Conservation (phyloP, 2,329 filamentous ascomycete species). For the Phialophora tarda region DNA sequence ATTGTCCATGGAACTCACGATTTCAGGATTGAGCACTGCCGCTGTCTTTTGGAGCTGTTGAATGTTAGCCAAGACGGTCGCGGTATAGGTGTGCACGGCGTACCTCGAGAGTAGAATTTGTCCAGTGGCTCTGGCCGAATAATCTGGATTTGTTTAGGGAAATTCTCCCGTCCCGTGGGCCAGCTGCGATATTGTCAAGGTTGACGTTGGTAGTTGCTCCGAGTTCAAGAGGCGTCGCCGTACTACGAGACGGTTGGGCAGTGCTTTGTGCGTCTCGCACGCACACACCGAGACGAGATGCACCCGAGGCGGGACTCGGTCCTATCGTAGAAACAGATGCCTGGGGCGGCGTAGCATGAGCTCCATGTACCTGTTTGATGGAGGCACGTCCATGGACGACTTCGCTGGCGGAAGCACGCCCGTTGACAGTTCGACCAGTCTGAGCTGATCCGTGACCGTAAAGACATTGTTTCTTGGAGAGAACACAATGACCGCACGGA, state of each 20-base stretch:
- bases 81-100: not conserved
- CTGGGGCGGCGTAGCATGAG: too few relatives aligned
- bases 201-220: not conserved
- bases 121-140: not conserved
- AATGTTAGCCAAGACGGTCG: not conserved
- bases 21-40: not conserved
- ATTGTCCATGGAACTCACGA: not conserved
- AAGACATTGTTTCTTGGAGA: not conserved
- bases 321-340: too few relatives aligned
- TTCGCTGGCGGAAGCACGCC: not conserved
- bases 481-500: not conserved
- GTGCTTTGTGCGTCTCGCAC: too few relatives aligned
- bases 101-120: not conserved
- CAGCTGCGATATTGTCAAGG: not conserved
- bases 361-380: not conserved
- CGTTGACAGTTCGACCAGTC: not conserved
- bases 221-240: too few relatives aligned
- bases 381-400: not conserved
- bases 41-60: not conserved
- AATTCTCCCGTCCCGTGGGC: not conserved
- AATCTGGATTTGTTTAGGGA: slow-evolving; percentile 1
- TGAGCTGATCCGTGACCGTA: not conserved
- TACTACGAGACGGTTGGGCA: too few relatives aligned
- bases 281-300: too few relatives aligned
- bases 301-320: too few relatives aligned